Conservation (phyloP, 108 stramenopile genomes). For the Epipyxis sp. region DNA sequence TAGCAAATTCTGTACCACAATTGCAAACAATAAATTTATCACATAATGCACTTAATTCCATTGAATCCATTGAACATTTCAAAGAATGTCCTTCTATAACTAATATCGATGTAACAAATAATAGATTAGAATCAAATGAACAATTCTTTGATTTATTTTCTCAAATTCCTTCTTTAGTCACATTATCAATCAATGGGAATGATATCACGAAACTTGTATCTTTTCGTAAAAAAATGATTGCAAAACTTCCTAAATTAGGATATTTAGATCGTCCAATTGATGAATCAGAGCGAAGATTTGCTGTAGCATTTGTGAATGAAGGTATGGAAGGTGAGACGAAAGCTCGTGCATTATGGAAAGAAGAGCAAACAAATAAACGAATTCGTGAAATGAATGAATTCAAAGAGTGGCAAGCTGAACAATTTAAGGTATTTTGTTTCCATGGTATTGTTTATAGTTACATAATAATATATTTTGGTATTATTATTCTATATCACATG, state of each 20-base stretch:
- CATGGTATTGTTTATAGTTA: no score
- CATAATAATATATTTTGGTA: no score
- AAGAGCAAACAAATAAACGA: neutral
- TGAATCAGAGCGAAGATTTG: conserved; percentile 60
- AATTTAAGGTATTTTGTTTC: no score
- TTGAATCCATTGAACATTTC: conserved; percentile 48
- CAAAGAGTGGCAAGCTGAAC: conserved; percentile 17
- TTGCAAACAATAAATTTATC: conserved; percentile 61
- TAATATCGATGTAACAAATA: conserved; percentile 56
- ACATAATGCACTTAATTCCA: conserved; percentile 50
- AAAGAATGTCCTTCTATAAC: conserved; percentile 49
- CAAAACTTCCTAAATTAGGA: conserved; percentile 52
- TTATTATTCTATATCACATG: no score
- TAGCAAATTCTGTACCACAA: conserved; percentile 11
- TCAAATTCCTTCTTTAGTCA: conserved; percentile 38
- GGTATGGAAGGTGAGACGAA: conserved; percentile 55
- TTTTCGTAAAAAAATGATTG: conserved; percentile 69
- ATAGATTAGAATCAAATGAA: conserved; percentile 48
- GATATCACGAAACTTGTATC: conserved; percentile 51
- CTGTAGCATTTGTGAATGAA: conserved; percentile 62
- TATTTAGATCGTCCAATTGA: conserved; percentile 75
- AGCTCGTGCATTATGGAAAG: neutral
- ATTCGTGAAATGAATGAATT: neutral
- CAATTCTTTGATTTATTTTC: conserved; percentile 46
- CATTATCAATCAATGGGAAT: conserved; percentile 58